Evolutionary conservation across 1,284 basidiomycete species (phyloP), one percentile per base, ranked within the genome.

Genomic region (Pyrrhoderma noxium): DNA sequence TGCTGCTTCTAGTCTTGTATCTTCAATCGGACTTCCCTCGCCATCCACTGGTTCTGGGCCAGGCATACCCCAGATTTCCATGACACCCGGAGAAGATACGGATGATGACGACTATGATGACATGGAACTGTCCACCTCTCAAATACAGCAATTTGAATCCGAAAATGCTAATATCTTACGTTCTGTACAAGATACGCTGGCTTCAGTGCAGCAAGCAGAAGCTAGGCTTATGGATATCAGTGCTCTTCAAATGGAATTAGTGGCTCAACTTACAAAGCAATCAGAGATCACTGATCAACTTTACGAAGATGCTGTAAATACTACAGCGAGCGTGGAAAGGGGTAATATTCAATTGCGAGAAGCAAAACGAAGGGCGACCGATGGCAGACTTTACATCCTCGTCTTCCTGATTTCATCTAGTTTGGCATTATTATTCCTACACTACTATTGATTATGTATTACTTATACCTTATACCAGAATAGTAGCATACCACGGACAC

Each of bases 281-380:
- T 86, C 85, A n/a, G 91, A 93, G 67, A 67, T 92, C 58, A 92
- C 91, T 18, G 89, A 93, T 61, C 84, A 89, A 64, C 69, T 96
- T 51, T 89, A 89, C 62, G 89, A 93, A 58, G 93, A 96, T 63
- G 90, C 89, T 1, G 83, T 94, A 52, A 78, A 82, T 1, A 88
- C 89, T 8, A 87, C 86, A 7, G 81, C 80, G 8, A 86, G 83
- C 47, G 85, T 95, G 40, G 85, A 89, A 59, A 86, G 85, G 64
- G 92, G 92, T 18, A 95, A 95, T 60, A 73, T 77, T 44, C 89
- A 96, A 67, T 73, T 96, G 48, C 79, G 77, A 60, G 88, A 91
- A 67, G 91, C 93, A 25, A 80, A 79, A 61, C 74, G 89, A 64
- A 74, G 89, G 49, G 88, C 85, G 49, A 81, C 87, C 60, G 89